Percentiles rank a stretch among this genome's conserved stretches.
These are phyloP conservation scores for Nyssa sinensis DNA, from an alignment of 148 eudicot species.

Conservation along the genomic window DNA sequence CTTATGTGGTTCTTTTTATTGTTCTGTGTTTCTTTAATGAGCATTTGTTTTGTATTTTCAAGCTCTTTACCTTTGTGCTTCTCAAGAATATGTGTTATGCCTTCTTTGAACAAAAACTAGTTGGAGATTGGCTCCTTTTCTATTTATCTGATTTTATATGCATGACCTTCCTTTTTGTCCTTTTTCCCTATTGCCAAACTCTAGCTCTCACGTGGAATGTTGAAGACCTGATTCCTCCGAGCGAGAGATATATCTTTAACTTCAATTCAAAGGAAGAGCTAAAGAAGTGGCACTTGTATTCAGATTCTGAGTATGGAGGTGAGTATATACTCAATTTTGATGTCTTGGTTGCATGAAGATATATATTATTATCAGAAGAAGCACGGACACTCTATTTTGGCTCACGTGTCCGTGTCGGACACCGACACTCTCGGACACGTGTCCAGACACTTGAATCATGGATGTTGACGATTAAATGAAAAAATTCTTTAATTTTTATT, in stretches of 20 bases:
- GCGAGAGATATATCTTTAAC: constrained; percentile 63
- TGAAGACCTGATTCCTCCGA: constrained; percentile 88
- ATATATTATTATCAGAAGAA: too few species aligned
- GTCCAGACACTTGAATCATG: too few species aligned
- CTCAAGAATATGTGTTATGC: not conserved
- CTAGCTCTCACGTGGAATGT: constrained; percentile 86
- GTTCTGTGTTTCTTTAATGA: not conserved
- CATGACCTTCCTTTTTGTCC: too few species aligned
- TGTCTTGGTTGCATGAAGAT: constrained; percentile 6
- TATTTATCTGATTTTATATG: not conserved
- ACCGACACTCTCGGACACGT: too few species aligned
- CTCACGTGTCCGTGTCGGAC: too few species aligned
- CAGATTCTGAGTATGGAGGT: constrained; percentile 99
- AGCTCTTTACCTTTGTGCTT: too few species aligned
- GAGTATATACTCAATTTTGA: constrained; percentile 3
- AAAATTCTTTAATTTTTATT: too few species aligned
- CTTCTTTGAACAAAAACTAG: not conserved
- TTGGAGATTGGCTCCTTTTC: not conserved
- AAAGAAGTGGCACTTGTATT: constrained; percentile 91
- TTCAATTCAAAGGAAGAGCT: constrained; percentile 85
- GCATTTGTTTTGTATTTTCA: too few species aligned
- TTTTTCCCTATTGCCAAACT: constrained; percentile 16
- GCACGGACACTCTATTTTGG: too few species aligned
- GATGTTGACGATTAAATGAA: too few species aligned
- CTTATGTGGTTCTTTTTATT: not conserved